These are phyloP conservation scores for Haberlea rhodopensis DNA, from an alignment of 257 asterid genomes.

Conservation along the genomic window DNA sequence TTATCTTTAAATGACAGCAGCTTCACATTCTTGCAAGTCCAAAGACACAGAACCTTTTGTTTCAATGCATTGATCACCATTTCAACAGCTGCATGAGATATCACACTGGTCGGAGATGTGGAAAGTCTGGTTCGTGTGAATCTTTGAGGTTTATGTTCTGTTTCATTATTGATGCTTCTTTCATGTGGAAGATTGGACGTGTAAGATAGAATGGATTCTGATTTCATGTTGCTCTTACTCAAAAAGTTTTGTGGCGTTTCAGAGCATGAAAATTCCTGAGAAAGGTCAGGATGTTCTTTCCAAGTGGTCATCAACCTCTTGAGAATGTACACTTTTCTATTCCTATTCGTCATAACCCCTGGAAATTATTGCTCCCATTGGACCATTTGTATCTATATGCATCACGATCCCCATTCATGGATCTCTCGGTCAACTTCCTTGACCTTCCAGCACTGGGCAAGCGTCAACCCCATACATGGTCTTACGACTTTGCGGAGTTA, in stretches of 20 bases:
- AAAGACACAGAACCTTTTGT: conserved; percentile 57
- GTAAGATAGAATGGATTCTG: conserved; percentile 30
- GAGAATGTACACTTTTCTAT: too few relatives aligned
- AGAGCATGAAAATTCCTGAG: conserved; percentile 55
- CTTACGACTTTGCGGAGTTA: too few relatives aligned
- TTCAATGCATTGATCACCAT: conserved; percentile 53
- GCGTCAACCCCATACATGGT: too few relatives aligned
- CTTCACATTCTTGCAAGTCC: conserved; percentile 80
- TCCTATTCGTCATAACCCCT: too few relatives aligned
- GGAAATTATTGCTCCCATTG: too few relatives aligned
- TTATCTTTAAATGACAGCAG: too few relatives aligned
- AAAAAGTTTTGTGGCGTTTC: conserved; percentile 48
- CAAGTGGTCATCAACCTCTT: conserved; percentile 74
- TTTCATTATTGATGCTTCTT: conserved; percentile 33
- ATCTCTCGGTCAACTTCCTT: too few relatives aligned
- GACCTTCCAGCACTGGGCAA: too few relatives aligned
- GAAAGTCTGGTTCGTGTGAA: conserved; percentile 46
- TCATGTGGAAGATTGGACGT: conserved; percentile 27
- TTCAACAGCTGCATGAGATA: conserved; percentile 64
- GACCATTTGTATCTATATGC: too few relatives aligned
- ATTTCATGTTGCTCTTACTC: conserved; percentile 28
- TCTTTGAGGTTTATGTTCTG: conserved; percentile 49
- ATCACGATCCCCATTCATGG: too few relatives aligned
- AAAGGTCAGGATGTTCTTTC: conserved; percentile 79
- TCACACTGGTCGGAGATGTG: conserved; percentile 56